Evolutionary conservation across 305 asterid genomes (phyloP).

Genomic region (Solanum chacoense): DNA sequence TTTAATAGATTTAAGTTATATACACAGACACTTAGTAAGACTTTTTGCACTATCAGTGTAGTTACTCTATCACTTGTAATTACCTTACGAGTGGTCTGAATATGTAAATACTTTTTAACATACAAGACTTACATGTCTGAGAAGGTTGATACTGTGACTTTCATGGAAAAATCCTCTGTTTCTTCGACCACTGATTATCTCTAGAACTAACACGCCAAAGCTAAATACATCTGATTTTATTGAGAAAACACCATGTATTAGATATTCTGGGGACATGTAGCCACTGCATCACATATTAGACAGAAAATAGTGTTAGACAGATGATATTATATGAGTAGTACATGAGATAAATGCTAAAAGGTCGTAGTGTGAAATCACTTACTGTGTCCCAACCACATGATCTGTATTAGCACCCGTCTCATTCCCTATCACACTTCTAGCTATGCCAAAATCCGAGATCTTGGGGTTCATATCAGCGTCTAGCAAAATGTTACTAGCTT

Average conservation of each 20-base stretch:
- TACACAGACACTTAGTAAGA: background rate
- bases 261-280: constrained; percentile 3
- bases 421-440: background rate
- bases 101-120: background rate
- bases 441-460: constrained; percentile 8
- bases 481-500: constrained; percentile 6
- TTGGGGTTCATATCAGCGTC: background rate
- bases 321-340: background rate
- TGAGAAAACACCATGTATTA: background rate
- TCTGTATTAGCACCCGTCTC: background rate
- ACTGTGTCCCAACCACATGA: constrained; percentile 1
- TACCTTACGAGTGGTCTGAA: background rate
- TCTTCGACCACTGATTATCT: background rate
- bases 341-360: background rate
- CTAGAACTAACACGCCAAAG: background rate
- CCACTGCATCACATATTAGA: background rate
- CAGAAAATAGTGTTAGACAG: background rate
- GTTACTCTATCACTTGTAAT: background rate
- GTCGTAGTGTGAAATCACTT: background rate
- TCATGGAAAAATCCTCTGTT: constrained; percentile 3
- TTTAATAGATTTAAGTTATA: background rate
- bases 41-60: background rate
- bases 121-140: background rate
- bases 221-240: constrained; percentile 4
- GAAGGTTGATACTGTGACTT: constrained; percentile 1